phyloP scores from a whole-genome alignment of 768 basidiomycete genomes.

The Postia placenta region DNA sequence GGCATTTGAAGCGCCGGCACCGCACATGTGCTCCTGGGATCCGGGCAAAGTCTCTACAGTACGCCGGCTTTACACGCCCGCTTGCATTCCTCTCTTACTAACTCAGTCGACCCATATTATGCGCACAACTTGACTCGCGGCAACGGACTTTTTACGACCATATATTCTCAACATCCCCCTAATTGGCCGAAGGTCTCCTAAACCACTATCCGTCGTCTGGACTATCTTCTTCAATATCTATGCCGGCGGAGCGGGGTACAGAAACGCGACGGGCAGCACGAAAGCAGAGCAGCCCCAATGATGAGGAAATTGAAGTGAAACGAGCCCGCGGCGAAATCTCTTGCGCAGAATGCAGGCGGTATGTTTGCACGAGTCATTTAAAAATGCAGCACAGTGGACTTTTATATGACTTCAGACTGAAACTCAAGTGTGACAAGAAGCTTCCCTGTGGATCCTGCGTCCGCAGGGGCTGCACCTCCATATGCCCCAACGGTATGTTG shows the following conservation, averaged over 20 bases:
- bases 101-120: no score
- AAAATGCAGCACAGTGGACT: background rate
- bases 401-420: slow-evolving; percentile 38
- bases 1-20: no score
- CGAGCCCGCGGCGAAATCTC: slow-evolving; percentile 71
- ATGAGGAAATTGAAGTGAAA: slow-evolving; percentile 61
- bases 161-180: no score
- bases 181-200: no score
- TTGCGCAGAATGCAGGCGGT: slow-evolving; percentile 74
- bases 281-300: slow-evolving; percentile 14
- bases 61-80: no score
- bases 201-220: no score
- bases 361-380: slow-evolving; percentile 9
- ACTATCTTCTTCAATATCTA: no score
- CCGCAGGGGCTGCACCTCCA: slow-evolving; percentile 56
- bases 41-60: no score
- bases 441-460: slow-evolving; percentile 72
- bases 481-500: slow-evolving; percentile 51
- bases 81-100: no score
- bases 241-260: slow-evolving; percentile 15
- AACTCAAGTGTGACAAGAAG: slow-evolving; percentile 82
- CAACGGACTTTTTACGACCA: no score
- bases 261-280: slow-evolving; percentile 19
- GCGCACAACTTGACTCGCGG: no score
- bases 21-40: no score